A percentile compares a stretch with the other conserved stretches of the same genome.
These are phyloP conservation scores for Phytopythium mirpurense DNA, from an alignment of 352 stramenopile genomes.

Conservation along the genomic window DNA sequence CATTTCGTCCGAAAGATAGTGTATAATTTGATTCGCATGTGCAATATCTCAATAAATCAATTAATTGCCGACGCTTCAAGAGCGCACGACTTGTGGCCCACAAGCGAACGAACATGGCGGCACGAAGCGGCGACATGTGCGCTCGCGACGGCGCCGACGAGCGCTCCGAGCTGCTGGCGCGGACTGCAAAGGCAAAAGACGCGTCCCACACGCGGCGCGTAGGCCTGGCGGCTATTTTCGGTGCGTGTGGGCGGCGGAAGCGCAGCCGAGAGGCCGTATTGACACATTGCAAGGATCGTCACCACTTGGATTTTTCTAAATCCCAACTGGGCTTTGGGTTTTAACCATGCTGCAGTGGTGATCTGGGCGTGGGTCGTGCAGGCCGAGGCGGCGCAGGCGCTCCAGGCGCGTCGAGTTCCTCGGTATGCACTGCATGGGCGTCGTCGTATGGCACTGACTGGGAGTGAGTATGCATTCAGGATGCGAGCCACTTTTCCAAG, in stretches of 20 bases:
- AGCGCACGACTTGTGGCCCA: neutral
- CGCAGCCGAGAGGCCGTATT: neutral
- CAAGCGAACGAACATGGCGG: too few species aligned
- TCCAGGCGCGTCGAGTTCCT: constrained; percentile 1
- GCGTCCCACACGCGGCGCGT: neutral
- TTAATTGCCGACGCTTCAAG: neutral
- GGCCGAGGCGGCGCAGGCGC: neutral
- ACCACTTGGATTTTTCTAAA: too few species aligned
- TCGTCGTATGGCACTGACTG: too few species aligned
- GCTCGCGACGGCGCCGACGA: neutral
- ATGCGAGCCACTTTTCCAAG: constrained; percentile 23
- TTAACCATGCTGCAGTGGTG: neutral
- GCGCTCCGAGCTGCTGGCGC: constrained; percentile 5
- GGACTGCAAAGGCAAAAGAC: neutral
- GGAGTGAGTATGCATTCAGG: too few species aligned
- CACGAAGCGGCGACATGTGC: too few species aligned
- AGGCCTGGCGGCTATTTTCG: neutral
- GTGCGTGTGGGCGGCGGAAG: neutral
- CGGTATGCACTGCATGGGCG: too few species aligned
- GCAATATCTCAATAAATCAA: too few species aligned
- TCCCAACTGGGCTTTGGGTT: too few species aligned
- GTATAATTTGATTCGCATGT: too few species aligned
- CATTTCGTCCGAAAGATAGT: too few species aligned
- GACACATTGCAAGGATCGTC: too few species aligned
- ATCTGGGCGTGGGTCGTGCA: neutral